Evolutionary conservation across 164 flowering plant species (phyloP).

Genomic region (Nelumbo lutea): DNA sequence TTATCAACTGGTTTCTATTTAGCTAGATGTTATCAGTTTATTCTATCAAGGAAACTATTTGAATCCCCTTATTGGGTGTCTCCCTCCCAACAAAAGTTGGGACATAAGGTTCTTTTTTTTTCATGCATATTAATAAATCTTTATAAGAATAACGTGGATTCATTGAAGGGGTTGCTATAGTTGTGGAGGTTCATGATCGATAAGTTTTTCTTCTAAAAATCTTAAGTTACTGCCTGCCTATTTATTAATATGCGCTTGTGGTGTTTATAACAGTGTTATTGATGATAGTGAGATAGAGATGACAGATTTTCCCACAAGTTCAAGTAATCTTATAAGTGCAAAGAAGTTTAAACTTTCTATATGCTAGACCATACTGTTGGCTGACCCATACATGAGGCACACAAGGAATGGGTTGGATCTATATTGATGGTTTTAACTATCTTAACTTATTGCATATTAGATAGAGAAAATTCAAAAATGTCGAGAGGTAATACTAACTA

Average conservation of each 20-base stretch:
- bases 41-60: too few species aligned
- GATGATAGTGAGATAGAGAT: conserved; percentile 48
- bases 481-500: background rate
- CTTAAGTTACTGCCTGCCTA: background rate
- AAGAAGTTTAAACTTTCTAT: background rate
- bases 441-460: background rate
- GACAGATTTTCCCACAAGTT: conserved; percentile 20
- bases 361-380: background rate
- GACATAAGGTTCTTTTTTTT: conserved; percentile 62
- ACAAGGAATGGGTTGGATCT: background rate
- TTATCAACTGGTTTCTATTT: too few species aligned
- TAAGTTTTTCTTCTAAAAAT: background rate
- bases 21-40: too few species aligned
- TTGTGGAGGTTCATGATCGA: background rate
- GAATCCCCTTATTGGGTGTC: too few species aligned
- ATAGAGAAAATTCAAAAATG: background rate
- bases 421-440: background rate
- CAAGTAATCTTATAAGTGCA: conserved; percentile 40
- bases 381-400: background rate
- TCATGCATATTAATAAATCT: background rate
- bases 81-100: conserved; percentile 11
- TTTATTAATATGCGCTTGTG: background rate
- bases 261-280: conserved; percentile 55
- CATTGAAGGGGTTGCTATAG: background rate
- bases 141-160: too few species aligned